Evolutionary conservation across 228 moss, liverwort and hornwort genomes (phyloP), one percentile per base, ranked within the genome.

Genomic region (Sphagnum magellanicum): DNA sequence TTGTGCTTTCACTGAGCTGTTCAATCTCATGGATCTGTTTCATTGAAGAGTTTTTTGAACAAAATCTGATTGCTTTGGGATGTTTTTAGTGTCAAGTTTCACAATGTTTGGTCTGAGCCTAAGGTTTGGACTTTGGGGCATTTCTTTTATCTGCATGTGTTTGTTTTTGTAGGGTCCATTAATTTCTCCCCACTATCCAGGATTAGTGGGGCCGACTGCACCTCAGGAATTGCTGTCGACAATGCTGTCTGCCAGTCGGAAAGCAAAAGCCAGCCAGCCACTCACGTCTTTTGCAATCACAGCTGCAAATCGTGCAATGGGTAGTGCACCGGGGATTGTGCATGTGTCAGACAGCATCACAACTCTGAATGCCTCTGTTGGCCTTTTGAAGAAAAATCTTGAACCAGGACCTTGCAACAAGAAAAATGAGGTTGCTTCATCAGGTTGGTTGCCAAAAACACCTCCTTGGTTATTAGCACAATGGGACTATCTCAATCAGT

Each of bases 261-360:
- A 81, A 53, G 79, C 67, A 51, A 84, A 83, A 66, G 79, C 71
- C 61, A 73, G 77, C 51, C 90, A 78, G 68, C 71, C 72, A 11
- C 78, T 95, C 67, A 92, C 78, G 74, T 83, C 89, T 64, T 76
- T 89, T 71, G 78, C 83, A 50, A 81, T 95, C 52, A 84, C 89
- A 68, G 85, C 91, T 53, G 95, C 95, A 59, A 95, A 95, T 77
- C 88, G 84, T 77, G 95, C 95, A 67, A 76, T 95, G 70, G 95
- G 95, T 49, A 95, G 92, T 79, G 72, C 82, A 60, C 78, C 87
- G 49, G 95, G 92, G 15, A 74, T 91, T 72, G 81, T 89, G 32
- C 77, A 84, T 55, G 72, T 88, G 70, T 71, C 83, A n/a, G 64
- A 70, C 55, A 78, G 12, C 67, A 68, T 75, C 59, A 80, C 75